phyloP scores from a whole-genome alignment of 2,329 filamentous ascomycete genomes.

The Fusarium sp. region DNA sequence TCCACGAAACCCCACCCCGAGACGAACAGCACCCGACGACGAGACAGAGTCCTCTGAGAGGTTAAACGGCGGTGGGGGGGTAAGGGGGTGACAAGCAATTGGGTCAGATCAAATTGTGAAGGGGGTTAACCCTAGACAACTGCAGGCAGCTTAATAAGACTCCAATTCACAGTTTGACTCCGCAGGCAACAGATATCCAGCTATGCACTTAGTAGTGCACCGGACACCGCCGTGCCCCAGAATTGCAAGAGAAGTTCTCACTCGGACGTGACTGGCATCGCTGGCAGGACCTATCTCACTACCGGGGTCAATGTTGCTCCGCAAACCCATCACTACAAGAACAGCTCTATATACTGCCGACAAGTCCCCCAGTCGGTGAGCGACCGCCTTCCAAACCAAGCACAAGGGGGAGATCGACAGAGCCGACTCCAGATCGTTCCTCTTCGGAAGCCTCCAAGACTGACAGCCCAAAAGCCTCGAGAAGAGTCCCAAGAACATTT shows the following conservation, averaged over 20 bases:
- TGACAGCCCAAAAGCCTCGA: neutral
- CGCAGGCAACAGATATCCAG: neutral
- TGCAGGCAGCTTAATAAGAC: too few relatives aligned
- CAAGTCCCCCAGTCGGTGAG: neutral
- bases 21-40: neutral
- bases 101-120: too few relatives aligned
- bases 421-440: neutral
- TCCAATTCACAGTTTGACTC: too few relatives aligned
- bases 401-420: neutral
- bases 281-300: neutral
- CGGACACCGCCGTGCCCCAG: accelerated
- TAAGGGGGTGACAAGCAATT: too few relatives aligned
- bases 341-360: neutral
- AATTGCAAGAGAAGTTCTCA: accelerated
- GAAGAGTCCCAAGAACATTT: accelerated
- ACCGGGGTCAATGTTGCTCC: neutral
- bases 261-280: neutral
- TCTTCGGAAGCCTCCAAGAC: neutral
- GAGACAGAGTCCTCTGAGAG: neutral
- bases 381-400: neutral
- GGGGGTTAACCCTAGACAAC: too few relatives aligned
- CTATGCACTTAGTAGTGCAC: accelerated
- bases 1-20: neutral
- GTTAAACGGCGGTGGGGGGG: too few relatives aligned
- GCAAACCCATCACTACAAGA: neutral